Evolutionary conservation across 1,284 basidiomycete species (phyloP).

Genomic region (Boletus sp.): DNA sequence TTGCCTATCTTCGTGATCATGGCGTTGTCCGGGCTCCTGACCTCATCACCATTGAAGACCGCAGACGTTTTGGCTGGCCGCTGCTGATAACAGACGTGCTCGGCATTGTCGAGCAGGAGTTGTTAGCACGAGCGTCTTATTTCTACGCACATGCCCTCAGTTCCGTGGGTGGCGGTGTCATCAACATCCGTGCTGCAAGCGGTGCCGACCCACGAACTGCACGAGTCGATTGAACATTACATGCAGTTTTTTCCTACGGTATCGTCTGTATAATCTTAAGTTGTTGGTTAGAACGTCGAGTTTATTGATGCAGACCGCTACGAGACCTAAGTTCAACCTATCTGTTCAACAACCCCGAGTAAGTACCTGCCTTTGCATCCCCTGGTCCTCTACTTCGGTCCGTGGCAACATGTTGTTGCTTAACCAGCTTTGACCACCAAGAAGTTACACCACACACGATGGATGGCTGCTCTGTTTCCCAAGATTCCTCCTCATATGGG

Average conservation of each 20-base stretch:
- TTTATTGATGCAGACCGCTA: background rate
- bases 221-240: conserved; percentile 20
- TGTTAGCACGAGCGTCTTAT: conserved; percentile 37
- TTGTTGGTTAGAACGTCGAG: background rate
- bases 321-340: background rate
- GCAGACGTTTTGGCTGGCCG: conserved; percentile 41
- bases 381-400: too few relatives aligned
- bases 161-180: conserved; percentile 37
- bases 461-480: too few relatives aligned
- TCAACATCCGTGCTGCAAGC: conserved; percentile 41
- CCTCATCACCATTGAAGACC: conserved; percentile 41
- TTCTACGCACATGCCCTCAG: conserved; percentile 48
- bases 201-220: conserved; percentile 39
- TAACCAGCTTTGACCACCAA: too few relatives aligned
- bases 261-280: background rate
- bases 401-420: too few relatives aligned
- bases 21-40: conserved; percentile 38
- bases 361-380: too few relatives aligned
- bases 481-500: too few relatives aligned
- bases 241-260: background rate
- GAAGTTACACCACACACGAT: too few relatives aligned
- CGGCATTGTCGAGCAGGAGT: conserved; percentile 44
- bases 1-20: conserved; percentile 35
- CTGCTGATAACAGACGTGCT: conserved; percentile 44
- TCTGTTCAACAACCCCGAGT: conserved; percentile 6